A percentile compares a stretch with the other conserved stretches of the same genome.
Evolutionary conservation across 306 rosid genomes (phyloP).

Genomic region (Cicer cuneatum): DNA sequence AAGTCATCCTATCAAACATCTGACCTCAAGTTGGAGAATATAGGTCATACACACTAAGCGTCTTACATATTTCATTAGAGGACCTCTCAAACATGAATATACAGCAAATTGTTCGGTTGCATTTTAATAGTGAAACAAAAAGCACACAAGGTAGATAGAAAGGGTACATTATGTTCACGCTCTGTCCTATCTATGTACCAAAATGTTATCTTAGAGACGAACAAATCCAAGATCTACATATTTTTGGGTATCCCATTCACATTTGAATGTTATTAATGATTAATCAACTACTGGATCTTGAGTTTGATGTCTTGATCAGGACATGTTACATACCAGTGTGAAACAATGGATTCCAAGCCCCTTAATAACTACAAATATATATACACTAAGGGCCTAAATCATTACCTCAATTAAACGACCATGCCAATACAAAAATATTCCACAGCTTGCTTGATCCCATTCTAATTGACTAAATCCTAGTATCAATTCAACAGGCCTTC

Average conservation of each 20-base stretch:
- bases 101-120: background rate
- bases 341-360: background rate
- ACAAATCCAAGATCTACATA: conserved; percentile 20
- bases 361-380: conserved; percentile 3
- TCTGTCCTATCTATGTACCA: background rate
- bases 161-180: background rate
- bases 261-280: conserved; percentile 6
- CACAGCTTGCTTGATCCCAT: conserved; percentile 65
- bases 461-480: conserved; percentile 59
- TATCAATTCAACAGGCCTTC: conserved; percentile 49
- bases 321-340: background rate
- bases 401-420: conserved; percentile 71
- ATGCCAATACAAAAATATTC: conserved; percentile 66
- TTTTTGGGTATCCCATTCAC: background rate
- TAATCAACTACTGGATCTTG: conserved; percentile 1
- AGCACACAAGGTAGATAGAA: background rate
- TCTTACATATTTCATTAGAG: background rate
- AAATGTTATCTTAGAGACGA: background rate
- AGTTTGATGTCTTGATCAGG: background rate
- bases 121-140: background rate
- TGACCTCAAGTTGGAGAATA: background rate
- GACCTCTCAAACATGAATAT: background rate
- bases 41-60: background rate
- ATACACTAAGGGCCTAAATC: conserved; percentile 5
- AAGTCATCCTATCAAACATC: background rate